Evolutionary conservation across 345 rosid species (phyloP).

Genomic region (Gossypium arboreum): DNA sequence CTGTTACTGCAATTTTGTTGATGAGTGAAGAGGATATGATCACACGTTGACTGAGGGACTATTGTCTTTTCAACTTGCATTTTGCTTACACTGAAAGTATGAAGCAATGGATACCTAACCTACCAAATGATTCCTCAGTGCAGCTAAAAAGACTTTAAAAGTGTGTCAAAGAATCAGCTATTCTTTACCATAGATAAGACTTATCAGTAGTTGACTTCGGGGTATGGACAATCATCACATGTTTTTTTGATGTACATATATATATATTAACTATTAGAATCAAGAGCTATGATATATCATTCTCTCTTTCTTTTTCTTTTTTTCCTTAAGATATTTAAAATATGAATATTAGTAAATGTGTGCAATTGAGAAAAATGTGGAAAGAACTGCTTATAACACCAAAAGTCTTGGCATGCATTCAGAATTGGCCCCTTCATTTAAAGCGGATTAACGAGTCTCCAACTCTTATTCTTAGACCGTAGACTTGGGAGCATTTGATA

Average conservation of each 20-base stretch:
- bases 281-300: neutral
- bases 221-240: slow-evolving; percentile 10
- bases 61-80: slow-evolving; percentile 18
- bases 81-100: slow-evolving; percentile 26
- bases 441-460: neutral
- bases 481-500: neutral
- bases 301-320: too few relatives aligned
- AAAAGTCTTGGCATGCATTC: neutral
- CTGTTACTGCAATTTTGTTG: too few relatives aligned
- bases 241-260: neutral
- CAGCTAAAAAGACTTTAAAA: neutral
- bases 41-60: neutral
- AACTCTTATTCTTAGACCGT: neutral
- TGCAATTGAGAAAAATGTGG: too few relatives aligned
- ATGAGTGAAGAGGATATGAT: neutral
- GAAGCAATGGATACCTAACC: slow-evolving; percentile 16
- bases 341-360: too few relatives aligned
- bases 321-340: too few relatives aligned
- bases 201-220: neutral
- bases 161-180: neutral
- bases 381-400: neutral
- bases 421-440: neutral
- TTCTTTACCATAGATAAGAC: neutral
- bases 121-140: slow-evolving; percentile 4
- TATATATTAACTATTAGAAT: neutral